Base-by-base conservation (phyloP, 371 early-diverging fungal genomes). In the Mucor plumbeus region DNA sequence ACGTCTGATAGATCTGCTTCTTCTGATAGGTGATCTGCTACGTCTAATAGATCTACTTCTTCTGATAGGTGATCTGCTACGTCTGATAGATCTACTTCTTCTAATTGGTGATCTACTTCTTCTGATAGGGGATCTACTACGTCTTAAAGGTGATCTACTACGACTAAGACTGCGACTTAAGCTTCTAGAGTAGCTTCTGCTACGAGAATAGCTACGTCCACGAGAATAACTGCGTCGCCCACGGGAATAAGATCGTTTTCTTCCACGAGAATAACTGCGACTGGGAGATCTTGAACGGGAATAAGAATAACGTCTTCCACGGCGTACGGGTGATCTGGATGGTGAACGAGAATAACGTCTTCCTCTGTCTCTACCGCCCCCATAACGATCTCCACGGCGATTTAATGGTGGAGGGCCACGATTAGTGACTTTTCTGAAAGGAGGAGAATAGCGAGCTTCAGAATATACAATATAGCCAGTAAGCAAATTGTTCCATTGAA, bases 131-230 rank as follows among this genome's bases (percentile, higher is more conserved):
- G 65, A 60, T 60, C 69, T 47, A 19, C 69, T 64, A 19, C 70
- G 19, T 67, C 55, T 40, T 17, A 39, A 44, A 11, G 67, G 61
- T 9, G 67, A 67, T 35, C 56, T 59, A 33, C 60, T 57, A 34
- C 41, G 56, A 69, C 62, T 67, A 39, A 71, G 65, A 35, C 80
- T 74, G 35, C 65, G 62, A 10, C 70, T 66, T 31, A 70, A 59
- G 44, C 74, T 71, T 75, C 75, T 75, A 0, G 76, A 77, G 54
- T 77, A 77, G 43, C 79, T 79, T 19, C 75, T 74, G 39, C 76
- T 67, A 26, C 74, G 68, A n/a, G 72, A 66, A 33, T 75, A 75
- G 43, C 75, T 75, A 43, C 72, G 66, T 61, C 73, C 72, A 26
- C 74, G 69, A 8, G 75, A 72, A 34, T 73, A 77, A 10, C 81